phyloP scores from a whole-genome alignment of 805 yeast species.

The Candida qinlingensis region DNA sequence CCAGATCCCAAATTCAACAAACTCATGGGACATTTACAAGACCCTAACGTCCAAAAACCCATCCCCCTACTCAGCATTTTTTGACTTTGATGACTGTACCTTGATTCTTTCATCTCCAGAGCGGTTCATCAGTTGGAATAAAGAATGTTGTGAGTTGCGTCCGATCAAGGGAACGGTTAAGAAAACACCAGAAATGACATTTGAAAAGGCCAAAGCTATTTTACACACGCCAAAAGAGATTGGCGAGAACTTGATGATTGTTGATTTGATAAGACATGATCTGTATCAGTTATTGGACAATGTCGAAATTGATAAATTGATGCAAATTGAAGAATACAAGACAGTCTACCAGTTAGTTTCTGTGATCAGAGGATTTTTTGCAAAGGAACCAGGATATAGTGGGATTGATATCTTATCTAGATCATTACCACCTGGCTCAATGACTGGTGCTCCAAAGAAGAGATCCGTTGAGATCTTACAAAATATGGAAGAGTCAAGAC shows the following conservation, averaged over 20 bases:
- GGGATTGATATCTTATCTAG: slow-evolving; percentile 78
- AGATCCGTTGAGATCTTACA: slow-evolving; percentile 83
- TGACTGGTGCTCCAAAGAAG: slow-evolving; percentile 99
- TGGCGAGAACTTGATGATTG: slow-evolving; percentile 96
- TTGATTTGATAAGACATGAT: slow-evolving; percentile 92
- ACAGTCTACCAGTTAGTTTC: slow-evolving; percentile 91
- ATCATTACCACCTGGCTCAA: slow-evolving; percentile 94
- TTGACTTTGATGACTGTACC: slow-evolving; percentile 55
- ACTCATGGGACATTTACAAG: slow-evolving; percentile 79
- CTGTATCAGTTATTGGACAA: slow-evolving; percentile 57
- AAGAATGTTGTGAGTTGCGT: slow-evolving; percentile 61
- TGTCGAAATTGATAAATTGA: slow-evolving; percentile 71
- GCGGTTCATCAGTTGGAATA: slow-evolving; percentile 77
- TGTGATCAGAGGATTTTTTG: slow-evolving; percentile 61
- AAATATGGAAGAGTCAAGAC: slow-evolving; percentile 28
- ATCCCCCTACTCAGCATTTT: slow-evolving; percentile 84
- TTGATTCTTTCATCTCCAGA: slow-evolving; percentile 92
- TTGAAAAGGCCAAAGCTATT: slow-evolving; percentile 55
- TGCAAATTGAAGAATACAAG: slow-evolving; percentile 88
- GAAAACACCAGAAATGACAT: slow-evolving; percentile 49
- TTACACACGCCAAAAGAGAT: slow-evolving; percentile 84
- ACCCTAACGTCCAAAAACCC: slow-evolving; percentile 71
- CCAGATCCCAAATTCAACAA: slow-evolving; percentile 39
- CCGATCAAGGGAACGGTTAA: slow-evolving; percentile 96
- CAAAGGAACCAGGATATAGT: slow-evolving; percentile 28